Conservation (phyloP, 441 rosid species). For the Populus tomentosa region DNA sequence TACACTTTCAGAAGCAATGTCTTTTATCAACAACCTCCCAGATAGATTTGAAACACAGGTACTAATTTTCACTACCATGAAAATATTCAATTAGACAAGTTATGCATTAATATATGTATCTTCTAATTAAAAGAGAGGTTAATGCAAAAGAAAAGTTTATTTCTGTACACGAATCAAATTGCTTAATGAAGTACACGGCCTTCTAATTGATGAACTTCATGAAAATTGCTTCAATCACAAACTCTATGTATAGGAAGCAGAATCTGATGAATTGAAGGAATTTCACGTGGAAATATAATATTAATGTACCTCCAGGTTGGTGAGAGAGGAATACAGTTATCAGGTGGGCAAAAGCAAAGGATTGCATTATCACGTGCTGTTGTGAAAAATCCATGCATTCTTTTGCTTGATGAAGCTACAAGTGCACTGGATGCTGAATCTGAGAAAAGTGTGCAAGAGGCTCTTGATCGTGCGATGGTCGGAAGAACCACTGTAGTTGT, state of each 20-base stretch:
- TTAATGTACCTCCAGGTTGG: constrained; percentile 53
- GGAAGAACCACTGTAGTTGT: constrained; percentile 89
- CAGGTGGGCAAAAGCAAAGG: constrained; percentile 95
- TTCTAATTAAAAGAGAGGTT: not conserved
- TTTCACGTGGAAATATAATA: not conserved
- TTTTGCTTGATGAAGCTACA: constrained; percentile 91
- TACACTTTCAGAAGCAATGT: constrained; percentile 77
- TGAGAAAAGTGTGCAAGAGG: constrained; percentile 91
- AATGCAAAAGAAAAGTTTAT: not conserved
- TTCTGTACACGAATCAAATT: not conserved
- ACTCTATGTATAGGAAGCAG: not conserved
- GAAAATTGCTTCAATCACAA: not conserved
- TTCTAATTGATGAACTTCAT: not conserved
- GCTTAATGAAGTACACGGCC: not conserved
- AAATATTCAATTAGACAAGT: not conserved
- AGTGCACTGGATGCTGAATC: constrained; percentile 93
- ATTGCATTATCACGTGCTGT: constrained; percentile 86
- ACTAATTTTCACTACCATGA: not conserved
- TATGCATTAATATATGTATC: not conserved
- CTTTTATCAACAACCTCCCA: constrained; percentile 87
- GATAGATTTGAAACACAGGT: constrained; percentile 96
- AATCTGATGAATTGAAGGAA: not conserved
- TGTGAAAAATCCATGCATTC: constrained; percentile 81
- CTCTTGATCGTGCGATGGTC: constrained; percentile 85
- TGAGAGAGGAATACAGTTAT: constrained; percentile 84